Evolutionary conservation across 1,284 basidiomycete species (phyloP).

Genomic region (Mrakiaceae sp.): DNA sequence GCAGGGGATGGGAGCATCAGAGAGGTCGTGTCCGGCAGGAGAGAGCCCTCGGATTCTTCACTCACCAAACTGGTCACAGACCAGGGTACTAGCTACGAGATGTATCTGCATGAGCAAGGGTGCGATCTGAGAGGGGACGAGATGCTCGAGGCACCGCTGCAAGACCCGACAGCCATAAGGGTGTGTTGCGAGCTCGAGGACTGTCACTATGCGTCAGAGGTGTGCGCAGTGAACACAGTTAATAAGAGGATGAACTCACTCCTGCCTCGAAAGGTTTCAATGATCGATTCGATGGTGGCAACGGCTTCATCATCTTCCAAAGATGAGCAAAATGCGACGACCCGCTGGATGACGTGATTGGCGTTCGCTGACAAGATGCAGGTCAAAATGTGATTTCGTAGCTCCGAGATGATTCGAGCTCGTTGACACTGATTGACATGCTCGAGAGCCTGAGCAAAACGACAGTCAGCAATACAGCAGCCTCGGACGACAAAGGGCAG

Average conservation of each 20-base stretch:
- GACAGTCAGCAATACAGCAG: conserved; percentile 12
- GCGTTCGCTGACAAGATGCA: conserved; percentile 90
- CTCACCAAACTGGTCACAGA: too few relatives aligned
- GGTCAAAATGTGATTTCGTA: conserved; percentile 68
- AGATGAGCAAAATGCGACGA: conserved; percentile 39
- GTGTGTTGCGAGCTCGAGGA: conserved; percentile 12
- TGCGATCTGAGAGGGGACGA: conserved; percentile 56
- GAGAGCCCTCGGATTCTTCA: too few relatives aligned
- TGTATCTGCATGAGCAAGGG: conserved; percentile 78
- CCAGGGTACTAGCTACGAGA: conserved; percentile 54
- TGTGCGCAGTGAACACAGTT: not conserved
- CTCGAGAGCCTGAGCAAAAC: conserved; percentile 59
- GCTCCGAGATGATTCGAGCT: conserved; percentile 58
- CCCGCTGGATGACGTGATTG: conserved; percentile 65
- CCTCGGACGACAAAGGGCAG: conserved; percentile 4
- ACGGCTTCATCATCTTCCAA: too few relatives aligned
- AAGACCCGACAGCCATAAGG: conserved; percentile 52
- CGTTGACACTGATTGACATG: conserved; percentile 68
- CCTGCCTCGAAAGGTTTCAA: not conserved
- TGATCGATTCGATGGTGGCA: too few relatives aligned
- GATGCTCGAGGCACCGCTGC: conserved; percentile 81
- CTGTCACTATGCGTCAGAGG: not conserved
- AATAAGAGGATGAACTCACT: not conserved
- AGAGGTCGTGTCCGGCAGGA: too few relatives aligned
- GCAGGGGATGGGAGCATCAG: too few relatives aligned